phyloP scores from a whole-genome alignment of 129 eudicot species.

The Arctium lappa region DNA sequence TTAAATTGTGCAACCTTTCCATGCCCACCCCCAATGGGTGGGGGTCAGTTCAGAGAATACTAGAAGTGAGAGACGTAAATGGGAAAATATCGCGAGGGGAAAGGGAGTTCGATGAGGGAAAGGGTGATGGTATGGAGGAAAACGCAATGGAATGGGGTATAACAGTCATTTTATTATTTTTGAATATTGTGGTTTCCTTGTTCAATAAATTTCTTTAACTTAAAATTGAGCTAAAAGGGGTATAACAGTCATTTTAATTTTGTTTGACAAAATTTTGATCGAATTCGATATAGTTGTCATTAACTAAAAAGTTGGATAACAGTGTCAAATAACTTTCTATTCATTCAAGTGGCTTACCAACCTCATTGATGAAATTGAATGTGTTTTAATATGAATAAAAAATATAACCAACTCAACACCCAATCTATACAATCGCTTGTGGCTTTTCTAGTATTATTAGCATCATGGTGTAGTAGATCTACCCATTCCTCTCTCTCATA shows the following conservation, averaged over 20 bases:
- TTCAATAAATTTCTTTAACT: not conserved
- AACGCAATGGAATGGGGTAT: too few species aligned
- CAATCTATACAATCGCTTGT: not conserved
- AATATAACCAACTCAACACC: not conserved
- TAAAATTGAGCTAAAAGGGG: not conserved
- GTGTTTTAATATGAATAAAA: not conserved
- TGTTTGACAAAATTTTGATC: not conserved
- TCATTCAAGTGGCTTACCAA: conserved; percentile 16
- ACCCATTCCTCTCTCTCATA: not conserved
- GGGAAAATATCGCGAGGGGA: not conserved
- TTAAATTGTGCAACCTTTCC: too few species aligned
- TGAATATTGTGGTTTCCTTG: not conserved
- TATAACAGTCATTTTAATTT: not conserved
- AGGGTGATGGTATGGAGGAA: not conserved
- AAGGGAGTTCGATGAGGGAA: not conserved
- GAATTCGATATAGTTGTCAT: not conserved
- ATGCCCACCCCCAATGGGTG: too few species aligned
- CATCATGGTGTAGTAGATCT: not conserved
- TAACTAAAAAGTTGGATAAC: not conserved
- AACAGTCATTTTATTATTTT: not conserved
- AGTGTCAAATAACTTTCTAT: not conserved
- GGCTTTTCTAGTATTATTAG: not conserved
- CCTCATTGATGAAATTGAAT: conserved; percentile 14
- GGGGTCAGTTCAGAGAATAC: not conserved
- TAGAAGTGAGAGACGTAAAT: not conserved